These are phyloP conservation scores for Lasiosphaeria hispida DNA, from an alignment of 495 filamentous ascomycete genomes.

Conservation along the genomic window DNA sequence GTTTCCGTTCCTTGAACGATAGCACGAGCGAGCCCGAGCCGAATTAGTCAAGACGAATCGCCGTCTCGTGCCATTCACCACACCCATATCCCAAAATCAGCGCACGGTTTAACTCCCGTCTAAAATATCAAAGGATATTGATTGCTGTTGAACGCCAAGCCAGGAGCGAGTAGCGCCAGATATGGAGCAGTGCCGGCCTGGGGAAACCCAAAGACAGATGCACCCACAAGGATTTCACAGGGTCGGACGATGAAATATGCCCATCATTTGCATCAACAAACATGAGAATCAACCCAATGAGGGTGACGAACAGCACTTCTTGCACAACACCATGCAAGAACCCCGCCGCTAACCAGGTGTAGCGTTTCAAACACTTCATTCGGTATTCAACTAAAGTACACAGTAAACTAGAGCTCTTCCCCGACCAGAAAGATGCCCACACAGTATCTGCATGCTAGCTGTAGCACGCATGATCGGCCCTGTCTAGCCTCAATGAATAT, in stretches of 20 bases:
- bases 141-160: too few species aligned
- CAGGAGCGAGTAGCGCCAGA: too few species aligned
- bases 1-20: too few species aligned
- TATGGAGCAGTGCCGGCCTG: too few species aligned
- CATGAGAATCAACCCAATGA: background rate
- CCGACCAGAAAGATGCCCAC: slow-evolving; percentile 13
- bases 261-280: background rate
- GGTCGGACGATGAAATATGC: background rate
- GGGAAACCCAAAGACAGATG: background rate
- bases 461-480: slow-evolving; percentile 4
- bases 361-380: background rate
- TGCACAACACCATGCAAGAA: too few species aligned
- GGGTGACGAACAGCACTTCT: background rate
- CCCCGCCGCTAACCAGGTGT: too few species aligned
- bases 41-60: too few species aligned
- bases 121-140: too few species aligned
- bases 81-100: too few species aligned
- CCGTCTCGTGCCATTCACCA: too few species aligned
- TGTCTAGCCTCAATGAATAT: slow-evolving; percentile 7
- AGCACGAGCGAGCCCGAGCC: too few species aligned
- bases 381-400: slow-evolving; percentile 4
- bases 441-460: slow-evolving; percentile 18
- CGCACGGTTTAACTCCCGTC: too few species aligned
- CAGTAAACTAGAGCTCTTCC: slow-evolving; percentile 17
- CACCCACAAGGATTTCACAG: background rate